phyloP scores from a whole-genome alignment of 257 asterid genomes.

The Rubia yunnanensis region DNA sequence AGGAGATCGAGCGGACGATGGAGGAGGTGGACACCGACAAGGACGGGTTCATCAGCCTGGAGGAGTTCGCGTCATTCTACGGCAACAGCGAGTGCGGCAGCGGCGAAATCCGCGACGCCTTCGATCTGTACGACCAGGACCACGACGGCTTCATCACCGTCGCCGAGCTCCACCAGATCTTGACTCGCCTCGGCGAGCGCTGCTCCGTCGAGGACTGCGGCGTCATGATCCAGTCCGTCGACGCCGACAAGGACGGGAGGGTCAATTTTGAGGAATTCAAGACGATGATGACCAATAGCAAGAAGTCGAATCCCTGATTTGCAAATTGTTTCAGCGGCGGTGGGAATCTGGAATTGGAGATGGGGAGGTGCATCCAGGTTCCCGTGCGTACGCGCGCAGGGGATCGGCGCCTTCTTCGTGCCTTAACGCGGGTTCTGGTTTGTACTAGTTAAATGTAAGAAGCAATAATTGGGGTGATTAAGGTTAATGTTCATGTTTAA shows the following conservation, averaged over 20 bases:
- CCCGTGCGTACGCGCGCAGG: constrained; percentile 3
- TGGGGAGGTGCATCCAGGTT: not conserved
- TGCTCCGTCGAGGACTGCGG: constrained; percentile 57
- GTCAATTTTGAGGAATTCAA: constrained; percentile 65
- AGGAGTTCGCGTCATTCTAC: constrained; percentile 70
- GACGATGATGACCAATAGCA: constrained; percentile 62
- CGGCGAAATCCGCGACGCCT: constrained; percentile 73
- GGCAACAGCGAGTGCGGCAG: constrained; percentile 25
- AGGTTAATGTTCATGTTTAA: not conserved
- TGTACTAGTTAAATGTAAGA: not conserved
- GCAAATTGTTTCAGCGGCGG: not conserved
- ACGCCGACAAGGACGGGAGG: constrained; percentile 69
- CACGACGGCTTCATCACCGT: constrained; percentile 69
- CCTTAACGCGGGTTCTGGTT: not conserved
- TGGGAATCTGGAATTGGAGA: not conserved
- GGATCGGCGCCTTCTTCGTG: not conserved
- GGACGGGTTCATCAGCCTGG: constrained; percentile 66
- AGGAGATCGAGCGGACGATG: constrained; percentile 54
- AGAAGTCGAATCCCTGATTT: constrained; percentile 2
- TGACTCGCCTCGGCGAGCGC: constrained; percentile 62
- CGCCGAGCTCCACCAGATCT: constrained; percentile 62
- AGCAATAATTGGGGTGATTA: not conserved
- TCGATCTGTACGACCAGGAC: constrained; percentile 77
- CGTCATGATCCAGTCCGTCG: constrained; percentile 68
- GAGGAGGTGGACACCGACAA: constrained; percentile 64